Base-by-base conservation (phyloP, 495 filamentous ascomycete genomes). In the Lasiosphaeriaceae sp. region DNA sequence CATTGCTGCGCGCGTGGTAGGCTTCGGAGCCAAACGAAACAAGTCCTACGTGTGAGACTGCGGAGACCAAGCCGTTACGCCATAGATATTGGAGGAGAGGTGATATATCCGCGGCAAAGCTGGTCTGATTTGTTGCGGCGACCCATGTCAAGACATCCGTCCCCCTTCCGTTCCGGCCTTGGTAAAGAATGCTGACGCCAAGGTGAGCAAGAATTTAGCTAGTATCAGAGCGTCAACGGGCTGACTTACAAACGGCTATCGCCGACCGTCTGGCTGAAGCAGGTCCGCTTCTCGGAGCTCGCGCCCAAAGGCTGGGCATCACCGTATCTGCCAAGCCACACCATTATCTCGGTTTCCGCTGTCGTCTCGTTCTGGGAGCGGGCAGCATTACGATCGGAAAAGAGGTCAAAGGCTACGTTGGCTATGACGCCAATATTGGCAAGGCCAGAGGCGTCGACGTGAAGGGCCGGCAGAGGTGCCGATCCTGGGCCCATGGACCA, bases 401-500 rank as follows among this genome's bases (percentile, higher is more conserved):
- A 70, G 4, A 70, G 37, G 56, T 70, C 67, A 54, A 70, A 70
- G 24, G 67, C 67, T 17, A 65, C 65, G 48, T 70, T 70, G 31
- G 67, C 62, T 8, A 51, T 58, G 23, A 50, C 60, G 22, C 52
- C 59, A 9, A 52, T n/a, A 11, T 50, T 41, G 2, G 55, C 50
- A 39, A 69, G 44, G 57, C 57, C 66, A 16, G 37, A 16, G 12
- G 20, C 17, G 54, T 69, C 60, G 5, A 69, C 39, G 6, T 45
- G 49, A 1, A 52, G 57, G 21, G 47, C 56, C 19, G 60, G 60
- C 19, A 31, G 48, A 12, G 65, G 56, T 35, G 24, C 50, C 47
- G 62, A 66, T 47, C 67, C 67, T 37, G 62, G 57, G 11, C 67
- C 67, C 65, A 70, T 66, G 21, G 67, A 63, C 67, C 67, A 70